A percentile compares a stretch with the other conserved stretches of the same genome.
Evolutionary conservation across 202 grass and related monocot species (phyloP).

Genomic region (Bolboschoenoplectus hybrid): DNA sequence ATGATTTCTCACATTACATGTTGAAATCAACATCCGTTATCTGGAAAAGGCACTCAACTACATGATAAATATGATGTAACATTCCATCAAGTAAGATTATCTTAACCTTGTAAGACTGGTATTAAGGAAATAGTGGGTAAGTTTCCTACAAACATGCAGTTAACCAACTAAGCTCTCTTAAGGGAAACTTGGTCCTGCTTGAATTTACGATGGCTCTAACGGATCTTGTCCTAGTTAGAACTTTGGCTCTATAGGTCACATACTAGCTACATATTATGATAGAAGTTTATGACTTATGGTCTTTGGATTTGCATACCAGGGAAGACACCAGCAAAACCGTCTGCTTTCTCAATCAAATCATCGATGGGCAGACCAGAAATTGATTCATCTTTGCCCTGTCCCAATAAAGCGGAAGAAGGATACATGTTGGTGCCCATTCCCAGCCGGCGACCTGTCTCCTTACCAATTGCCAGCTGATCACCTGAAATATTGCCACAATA

Average conservation of each 20-base stretch:
- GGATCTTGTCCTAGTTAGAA: not conserved
- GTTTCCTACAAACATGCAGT: not conserved
- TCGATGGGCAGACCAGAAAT: conserved; percentile 78
- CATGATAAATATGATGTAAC: too few relatives aligned
- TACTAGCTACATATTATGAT: not conserved
- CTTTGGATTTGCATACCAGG: conserved; percentile 60
- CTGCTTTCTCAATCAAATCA: conserved; percentile 91
- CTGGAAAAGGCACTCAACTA: not conserved
- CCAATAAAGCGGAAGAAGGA: conserved; percentile 85
- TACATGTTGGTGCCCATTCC: conserved; percentile 99
- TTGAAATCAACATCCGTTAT: not conserved
- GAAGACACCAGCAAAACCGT: conserved; percentile 96
- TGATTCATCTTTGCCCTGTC: conserved; percentile 78
- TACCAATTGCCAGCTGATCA: conserved; percentile 88
- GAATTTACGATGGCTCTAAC: not conserved
- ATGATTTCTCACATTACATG: not conserved
- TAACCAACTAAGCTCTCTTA: not conserved
- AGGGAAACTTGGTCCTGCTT: not conserved
- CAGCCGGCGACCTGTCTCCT: conserved; percentile 86
- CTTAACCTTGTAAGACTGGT: not conserved
- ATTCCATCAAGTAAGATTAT: too few relatives aligned
- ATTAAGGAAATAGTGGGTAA: not conserved
- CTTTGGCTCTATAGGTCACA: not conserved
- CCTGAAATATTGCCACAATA: conserved; percentile 49
- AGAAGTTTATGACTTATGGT: not conserved